These are phyloP conservation scores for Porcisia deanei DNA, from an alignment of 208 protist genomes.

Conservation along the genomic window DNA sequence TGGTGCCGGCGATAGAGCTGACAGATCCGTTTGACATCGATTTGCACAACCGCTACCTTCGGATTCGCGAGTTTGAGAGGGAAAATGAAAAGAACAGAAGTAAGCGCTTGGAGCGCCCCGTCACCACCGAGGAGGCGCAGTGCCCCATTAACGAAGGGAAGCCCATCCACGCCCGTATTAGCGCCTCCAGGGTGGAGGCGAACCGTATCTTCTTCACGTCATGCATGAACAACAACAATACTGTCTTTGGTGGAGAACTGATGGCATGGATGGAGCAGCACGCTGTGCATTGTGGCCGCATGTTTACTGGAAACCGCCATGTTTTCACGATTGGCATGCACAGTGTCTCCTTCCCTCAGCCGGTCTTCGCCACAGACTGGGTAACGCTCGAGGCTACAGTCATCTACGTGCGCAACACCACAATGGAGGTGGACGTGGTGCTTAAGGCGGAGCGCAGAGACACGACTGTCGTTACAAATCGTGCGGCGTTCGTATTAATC, in stretches of 20 bases:
- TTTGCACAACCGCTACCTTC: constrained; percentile 59
- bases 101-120: constrained; percentile 16
- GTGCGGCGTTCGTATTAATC: constrained; percentile 85
- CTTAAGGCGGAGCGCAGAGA: constrained; percentile 67
- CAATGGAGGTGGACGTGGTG: constrained; percentile 89
- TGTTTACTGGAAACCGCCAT: constrained; percentile 88
- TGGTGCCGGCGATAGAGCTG: constrained; percentile 79
- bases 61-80: constrained; percentile 47
- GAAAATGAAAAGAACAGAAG: constrained; percentile 31
- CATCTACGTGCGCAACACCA: constrained; percentile 90
- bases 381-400: constrained; percentile 82
- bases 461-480: constrained; percentile 70
- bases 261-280: constrained; percentile 93
- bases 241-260: constrained; percentile 91
- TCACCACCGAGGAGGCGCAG: constrained; percentile 54
- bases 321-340: constrained; percentile 92
- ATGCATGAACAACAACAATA: constrained; percentile 93
- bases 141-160: constrained; percentile 68
- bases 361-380: constrained; percentile 86
- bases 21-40: constrained; percentile 67
- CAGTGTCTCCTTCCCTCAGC: constrained; percentile 84
- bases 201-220: constrained; percentile 89
- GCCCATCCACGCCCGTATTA: constrained; percentile 55
- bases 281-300: constrained; percentile 85
- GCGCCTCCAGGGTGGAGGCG: constrained; percentile 47